Percentiles rank a stretch among this genome's conserved stretches.
Evolutionary conservation across 495 filamentous ascomycete species (phyloP).

Genomic region (Talaromyces trachyspermus): DNA sequence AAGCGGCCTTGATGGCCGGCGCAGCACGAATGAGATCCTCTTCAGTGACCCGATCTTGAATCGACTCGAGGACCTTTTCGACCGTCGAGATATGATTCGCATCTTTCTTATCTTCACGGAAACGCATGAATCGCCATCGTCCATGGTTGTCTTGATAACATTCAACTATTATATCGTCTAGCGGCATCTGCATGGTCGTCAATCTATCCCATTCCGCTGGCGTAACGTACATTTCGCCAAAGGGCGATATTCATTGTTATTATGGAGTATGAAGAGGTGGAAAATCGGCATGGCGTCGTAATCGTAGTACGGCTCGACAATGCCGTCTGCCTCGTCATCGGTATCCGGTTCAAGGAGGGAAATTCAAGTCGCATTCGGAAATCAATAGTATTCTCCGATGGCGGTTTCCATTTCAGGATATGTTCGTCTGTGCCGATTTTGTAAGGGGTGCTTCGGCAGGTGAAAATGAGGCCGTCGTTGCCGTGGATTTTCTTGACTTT

Average conservation of each 20-base stretch:
- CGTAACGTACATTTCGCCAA: constrained; percentile 60
- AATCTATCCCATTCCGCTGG: constrained; percentile 74
- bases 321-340: constrained; percentile 54
- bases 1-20: constrained; percentile 61
- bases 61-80: constrained; percentile 73
- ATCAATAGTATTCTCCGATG: constrained; percentile 86
- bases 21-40: constrained; percentile 56
- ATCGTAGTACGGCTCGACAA: constrained; percentile 43
- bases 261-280: constrained; percentile 49
- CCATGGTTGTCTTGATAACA: constrained; percentile 67
- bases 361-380: constrained; percentile 76
- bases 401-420: constrained; percentile 96
- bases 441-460: constrained; percentile 78
- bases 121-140: constrained; percentile 77
- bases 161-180: constrained; percentile 83
- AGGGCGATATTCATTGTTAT: constrained; percentile 52
- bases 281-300: constrained; percentile 57
- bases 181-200: constrained; percentile 57
- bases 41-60: constrained; percentile 63
- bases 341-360: constrained; percentile 64
- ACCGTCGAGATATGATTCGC: constrained; percentile 83
- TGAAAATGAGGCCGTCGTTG: constrained; percentile 96
- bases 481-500: constrained; percentile 67
- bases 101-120: constrained; percentile 84
- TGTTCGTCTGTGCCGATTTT: constrained; percentile 82